Conservation (phyloP, 352 stramenopile species). For the Phytophthora meadii region DNA sequence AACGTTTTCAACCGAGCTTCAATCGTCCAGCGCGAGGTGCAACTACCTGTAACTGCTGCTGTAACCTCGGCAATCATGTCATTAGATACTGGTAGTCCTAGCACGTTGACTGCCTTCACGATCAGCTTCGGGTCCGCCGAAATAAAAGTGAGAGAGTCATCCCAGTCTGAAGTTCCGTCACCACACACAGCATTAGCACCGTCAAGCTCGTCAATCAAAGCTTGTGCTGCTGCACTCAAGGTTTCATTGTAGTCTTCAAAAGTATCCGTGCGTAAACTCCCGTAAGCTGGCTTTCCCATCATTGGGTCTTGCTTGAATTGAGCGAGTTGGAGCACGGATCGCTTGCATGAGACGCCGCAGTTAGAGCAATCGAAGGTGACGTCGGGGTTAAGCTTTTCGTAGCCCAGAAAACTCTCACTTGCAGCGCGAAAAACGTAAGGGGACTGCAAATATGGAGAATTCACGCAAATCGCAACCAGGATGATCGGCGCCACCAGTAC, state of each 20-base stretch:
- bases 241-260: constrained; percentile 38
- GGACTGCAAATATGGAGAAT: constrained; percentile 41
- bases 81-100: constrained; percentile 32
- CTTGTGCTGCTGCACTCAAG: constrained; percentile 20
- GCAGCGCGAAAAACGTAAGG: constrained; percentile 44
- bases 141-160: constrained; percentile 42
- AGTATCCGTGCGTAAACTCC: constrained; percentile 35
- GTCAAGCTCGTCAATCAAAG: constrained; percentile 31
- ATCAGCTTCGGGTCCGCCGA: constrained; percentile 28
- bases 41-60: constrained; percentile 13
- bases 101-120: constrained; percentile 27
- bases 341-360: constrained; percentile 35
- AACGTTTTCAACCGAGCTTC: constrained; percentile 39
- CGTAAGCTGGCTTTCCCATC: constrained; percentile 42
- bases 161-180: constrained; percentile 31
- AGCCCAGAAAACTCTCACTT: constrained; percentile 40
- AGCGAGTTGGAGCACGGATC: constrained; percentile 33
- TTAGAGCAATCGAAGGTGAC: constrained; percentile 34
- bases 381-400: constrained; percentile 31
- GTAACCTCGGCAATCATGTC: constrained; percentile 35
- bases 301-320: constrained; percentile 39
- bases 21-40: constrained; percentile 36
- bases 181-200: constrained; percentile 23
- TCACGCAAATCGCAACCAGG: constrained; percentile 39
- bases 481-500: constrained; percentile 44